Evolutionary conservation across 805 yeast genomes (phyloP), one percentile per base, ranked within the genome.

Genomic region (Torulaspora delbrueckii): DNA sequence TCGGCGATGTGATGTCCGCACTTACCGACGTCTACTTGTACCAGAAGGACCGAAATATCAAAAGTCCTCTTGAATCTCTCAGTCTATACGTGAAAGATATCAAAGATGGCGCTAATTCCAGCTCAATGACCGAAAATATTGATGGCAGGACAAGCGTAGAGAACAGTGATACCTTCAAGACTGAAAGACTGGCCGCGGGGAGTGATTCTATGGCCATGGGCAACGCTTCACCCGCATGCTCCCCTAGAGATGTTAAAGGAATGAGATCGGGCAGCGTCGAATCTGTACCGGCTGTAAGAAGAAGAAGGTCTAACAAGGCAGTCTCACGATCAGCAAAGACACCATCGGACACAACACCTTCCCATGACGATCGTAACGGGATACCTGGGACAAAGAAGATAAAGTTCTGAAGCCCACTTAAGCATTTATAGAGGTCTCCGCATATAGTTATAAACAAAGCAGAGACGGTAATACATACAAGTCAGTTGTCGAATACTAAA

Each of bases 1-100:
- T 85, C 4, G 76, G 88, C 34, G 93, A 86, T 62, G 82, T 83
- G 8, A 84, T 88, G 87, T 73, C 88, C 0, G 78, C 79, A 50
- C 71, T 87, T 51, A 75, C 77, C 45, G 80, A 84, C 5, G 66
- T 88, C 45, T 80, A 86, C 79, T 68, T 73, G 8, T 78, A 73
- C 53, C 75, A 85, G 8, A 67, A 70, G 46, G 64, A 73, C 5
- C 69, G 69, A 26, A 71, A 77, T 22, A 70, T 76, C 3, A 63
- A 63, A 5, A 76, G 82, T 27, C 86, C 89, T 0, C 49, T 78
- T 34, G 75, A 73, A 19, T 78, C 85, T 0, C 67, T 83, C 43
- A 78, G 74, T 43, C 54, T 70, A 13, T 69, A 66, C 47, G 68
- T 70, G 3, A 47, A 34, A 14, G 36, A 37, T 24, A 45, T 22